Evolutionary conservation across 257 asterid genomes (phyloP).

Genomic region (Plantago major): DNA sequence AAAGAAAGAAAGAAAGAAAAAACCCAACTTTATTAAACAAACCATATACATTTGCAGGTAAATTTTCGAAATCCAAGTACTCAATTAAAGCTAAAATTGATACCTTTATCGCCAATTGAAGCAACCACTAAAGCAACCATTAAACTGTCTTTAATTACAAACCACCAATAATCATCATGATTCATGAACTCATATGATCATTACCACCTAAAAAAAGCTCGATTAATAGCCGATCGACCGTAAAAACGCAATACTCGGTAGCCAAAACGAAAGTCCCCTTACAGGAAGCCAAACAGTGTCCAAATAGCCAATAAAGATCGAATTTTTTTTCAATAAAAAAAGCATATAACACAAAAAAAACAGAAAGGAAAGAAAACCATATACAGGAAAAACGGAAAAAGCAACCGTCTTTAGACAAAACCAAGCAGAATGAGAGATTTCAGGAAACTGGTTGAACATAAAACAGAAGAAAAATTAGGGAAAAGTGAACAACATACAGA

Average conservation of each 20-base stretch:
- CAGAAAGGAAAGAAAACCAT: no score
- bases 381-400: no score
- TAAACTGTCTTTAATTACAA: conserved; percentile 31
- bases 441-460: no score
- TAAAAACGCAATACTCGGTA: no score
- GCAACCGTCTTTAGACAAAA: no score
- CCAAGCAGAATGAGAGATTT: no score
- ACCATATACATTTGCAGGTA: no score
- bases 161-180: background rate
- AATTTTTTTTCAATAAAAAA: background rate
- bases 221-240: background rate
- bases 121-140: conserved; percentile 46
- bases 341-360: background rate
- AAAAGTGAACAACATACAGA: conserved; percentile 32
- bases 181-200: conserved; percentile 11
- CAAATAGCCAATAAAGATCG: background rate
- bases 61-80: no score
- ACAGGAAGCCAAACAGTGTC: no score
- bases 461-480: background rate
- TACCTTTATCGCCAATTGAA: conserved; percentile 41
- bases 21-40: no score
- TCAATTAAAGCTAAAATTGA: background rate
- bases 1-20: no score
- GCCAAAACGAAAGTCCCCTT: no score
- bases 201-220: conserved; percentile 10